Percentiles rank a stretch among this genome's conserved stretches.
Evolutionary conservation across 176 grass and related monocot species (phyloP).

Genomic region (Phragmites australis): DNA sequence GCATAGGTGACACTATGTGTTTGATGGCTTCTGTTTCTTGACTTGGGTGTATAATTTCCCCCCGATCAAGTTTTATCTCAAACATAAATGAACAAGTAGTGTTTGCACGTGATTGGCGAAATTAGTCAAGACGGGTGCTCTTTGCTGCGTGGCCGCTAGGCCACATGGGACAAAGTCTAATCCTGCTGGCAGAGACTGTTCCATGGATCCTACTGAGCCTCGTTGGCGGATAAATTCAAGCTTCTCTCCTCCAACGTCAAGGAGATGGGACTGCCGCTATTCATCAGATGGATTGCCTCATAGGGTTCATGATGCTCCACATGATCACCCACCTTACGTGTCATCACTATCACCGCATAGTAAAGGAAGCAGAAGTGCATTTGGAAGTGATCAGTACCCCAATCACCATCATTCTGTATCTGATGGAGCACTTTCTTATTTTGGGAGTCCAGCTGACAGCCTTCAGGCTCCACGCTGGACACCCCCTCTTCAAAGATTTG

Average conservation of each 20-base stretch:
- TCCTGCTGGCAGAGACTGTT: slow-evolving; percentile 63
- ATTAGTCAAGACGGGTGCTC: slow-evolving; percentile 92
- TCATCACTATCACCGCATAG: slow-evolving; percentile 65
- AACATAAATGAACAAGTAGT: slow-evolving; percentile 29
- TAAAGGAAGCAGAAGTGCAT: slow-evolving; percentile 64
- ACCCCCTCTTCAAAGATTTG: slow-evolving; percentile 79
- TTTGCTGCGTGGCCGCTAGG: slow-evolving; percentile 95
- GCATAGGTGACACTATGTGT: slow-evolving; percentile 32
- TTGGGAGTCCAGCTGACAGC: slow-evolving; percentile 83
- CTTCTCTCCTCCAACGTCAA: slow-evolving; percentile 80
- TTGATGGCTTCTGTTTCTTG: not conserved
- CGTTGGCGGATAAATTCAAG: slow-evolving; percentile 85
- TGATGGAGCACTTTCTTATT: slow-evolving; percentile 92
- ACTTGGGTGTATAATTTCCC: slow-evolving; percentile 19
- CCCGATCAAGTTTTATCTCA: slow-evolving; percentile 7
- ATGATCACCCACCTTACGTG: slow-evolving; percentile 47
- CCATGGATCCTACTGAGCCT: slow-evolving; percentile 88
- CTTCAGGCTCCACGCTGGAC: slow-evolving; percentile 80
- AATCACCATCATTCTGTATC: slow-evolving; percentile 90
- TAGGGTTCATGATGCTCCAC: slow-evolving; percentile 57
- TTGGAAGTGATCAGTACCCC: slow-evolving; percentile 65
- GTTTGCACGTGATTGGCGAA: slow-evolving; percentile 43
- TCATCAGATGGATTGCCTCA: slow-evolving; percentile 62
- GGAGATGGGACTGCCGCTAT: slow-evolving; percentile 72
- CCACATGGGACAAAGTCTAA: slow-evolving; percentile 95